These are phyloP conservation scores for Colletotrichum tabaci DNA, from an alignment of 2,329 filamentous ascomycete genomes.

Conservation along the genomic window DNA sequence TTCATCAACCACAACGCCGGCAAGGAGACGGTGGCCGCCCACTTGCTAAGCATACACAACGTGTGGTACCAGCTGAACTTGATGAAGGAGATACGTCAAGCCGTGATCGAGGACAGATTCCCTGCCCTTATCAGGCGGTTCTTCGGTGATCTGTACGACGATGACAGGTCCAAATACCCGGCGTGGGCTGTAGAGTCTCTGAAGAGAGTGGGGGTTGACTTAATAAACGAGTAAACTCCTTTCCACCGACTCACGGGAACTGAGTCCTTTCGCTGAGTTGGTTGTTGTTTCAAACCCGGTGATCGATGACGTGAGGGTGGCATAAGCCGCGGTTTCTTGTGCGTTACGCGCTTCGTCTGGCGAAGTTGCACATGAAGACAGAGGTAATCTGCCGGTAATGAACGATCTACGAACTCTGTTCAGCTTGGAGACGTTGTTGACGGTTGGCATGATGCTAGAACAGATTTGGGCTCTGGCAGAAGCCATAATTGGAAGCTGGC, in stretches of 20 bases:
- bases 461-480: too few species aligned
- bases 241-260: background rate
- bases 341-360: too few species aligned
- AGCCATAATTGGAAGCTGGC: too few species aligned
- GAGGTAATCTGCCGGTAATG: too few species aligned
- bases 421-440: too few species aligned
- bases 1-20: slow-evolving; percentile 92
- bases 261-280: background rate
- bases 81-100: slow-evolving; percentile 81
- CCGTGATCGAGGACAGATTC: slow-evolving; percentile 86
- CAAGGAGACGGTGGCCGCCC: slow-evolving; percentile 94
- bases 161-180: slow-evolving; percentile 76
- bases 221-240: slow-evolving; percentile 60
- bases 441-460: too few species aligned
- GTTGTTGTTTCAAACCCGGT: background rate
- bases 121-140: slow-evolving; percentile 84
- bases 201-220: slow-evolving; percentile 83
- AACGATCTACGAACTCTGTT: too few species aligned
- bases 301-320: background rate
- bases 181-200: slow-evolving; percentile 88
- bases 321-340: too few species aligned
- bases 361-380: too few species aligned
- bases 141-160: slow-evolving; percentile 79
- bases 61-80: slow-evolving; percentile 91
- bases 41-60: slow-evolving; percentile 92